Base-by-base conservation (phyloP, 164 flowering plant genomes). In the Malania oleifera region DNA sequence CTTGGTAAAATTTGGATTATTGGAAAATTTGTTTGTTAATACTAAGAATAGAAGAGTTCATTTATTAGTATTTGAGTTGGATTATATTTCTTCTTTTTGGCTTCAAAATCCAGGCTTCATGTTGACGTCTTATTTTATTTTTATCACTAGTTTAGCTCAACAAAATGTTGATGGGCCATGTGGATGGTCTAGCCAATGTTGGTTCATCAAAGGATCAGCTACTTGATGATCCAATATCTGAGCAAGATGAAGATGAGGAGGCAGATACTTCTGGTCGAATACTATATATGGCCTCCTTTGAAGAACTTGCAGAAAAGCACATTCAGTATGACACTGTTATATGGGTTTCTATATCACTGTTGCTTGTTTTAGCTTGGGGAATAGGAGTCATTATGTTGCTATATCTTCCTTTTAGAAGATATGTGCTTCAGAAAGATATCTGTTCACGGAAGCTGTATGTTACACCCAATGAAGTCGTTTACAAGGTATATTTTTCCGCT, bases 311-410 rank as follows among this genome's bases (percentile, higher is more conserved):
- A 8, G 51, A 47, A 12, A 70, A 63, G 57, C 45, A 41, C 52
- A 9, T 85, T 57, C 66, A 70, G 67, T 87, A 80, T 68, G 96
- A 87, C 53, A 80, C 83, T 5, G 60, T 83, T 14, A 77, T 87
- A 65, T 87, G 96, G 96, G 49, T 85, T 41, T 76, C 78, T 5
- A 83, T 85, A 66, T 85, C 96, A 2, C 45, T 82, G 46, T 56
- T 85, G 64, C 74, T 88, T 56, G 80, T 85, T 66, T 73, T 85
- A 75, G 91, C 96, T 34, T 88, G 96, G 91, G 91, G 91, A 48
- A 58, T 88, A 23, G 96, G 91, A 46, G 44, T 82, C 51, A 15
- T 88, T 47, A 80, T 87, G 91, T 73, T 88, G 66, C 69, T 88
- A 20, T 88, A 80, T 66, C 70, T 88, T 19, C 96, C 96, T 34